Conservation (phyloP, 2,329 filamentous ascomycete species). For the Aspergillus pseudonomiae region DNA sequence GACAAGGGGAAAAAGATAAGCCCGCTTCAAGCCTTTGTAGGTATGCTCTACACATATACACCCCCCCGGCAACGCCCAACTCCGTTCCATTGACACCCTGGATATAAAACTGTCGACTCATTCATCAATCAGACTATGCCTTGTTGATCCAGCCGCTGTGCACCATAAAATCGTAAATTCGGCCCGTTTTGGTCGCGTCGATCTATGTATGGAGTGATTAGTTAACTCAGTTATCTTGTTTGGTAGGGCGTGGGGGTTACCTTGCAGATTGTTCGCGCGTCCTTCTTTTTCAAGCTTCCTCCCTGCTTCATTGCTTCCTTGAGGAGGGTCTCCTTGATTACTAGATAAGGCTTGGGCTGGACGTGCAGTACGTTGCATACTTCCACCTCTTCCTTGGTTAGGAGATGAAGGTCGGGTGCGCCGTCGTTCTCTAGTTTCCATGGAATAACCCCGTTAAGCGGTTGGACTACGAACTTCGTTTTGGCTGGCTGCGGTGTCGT, state of each 20-base stretch:
- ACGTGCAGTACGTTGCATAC: conserved; percentile 82
- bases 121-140: conserved; percentile 53
- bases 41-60: neutral
- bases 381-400: conserved; percentile 81
- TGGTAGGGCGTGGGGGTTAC: conserved; percentile 28
- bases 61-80: conserved; percentile 17
- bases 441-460: conserved; percentile 48
- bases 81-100: conserved; percentile 7
- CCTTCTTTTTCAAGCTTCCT: conserved; percentile 89
- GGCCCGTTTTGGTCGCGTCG: conserved; percentile 80
- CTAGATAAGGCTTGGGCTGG: conserved; percentile 91
- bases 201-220: conserved; percentile 51
- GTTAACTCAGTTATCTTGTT: neutral
- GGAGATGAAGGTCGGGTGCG: conserved; percentile 76
- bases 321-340: conserved; percentile 90
- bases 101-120: conserved; percentile 7
- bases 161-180: conserved; percentile 94
- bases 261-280: conserved; percentile 80
- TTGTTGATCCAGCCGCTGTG: conserved; percentile 90
- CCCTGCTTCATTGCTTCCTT: conserved; percentile 89
- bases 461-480: conserved; percentile 56
- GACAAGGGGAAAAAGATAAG: neutral
- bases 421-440: conserved; percentile 74
- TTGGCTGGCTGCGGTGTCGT: conserved; percentile 47
- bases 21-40: neutral